phyloP scores from a whole-genome alignment of 106 monocot species.

The Hemerocallis citrina region DNA sequence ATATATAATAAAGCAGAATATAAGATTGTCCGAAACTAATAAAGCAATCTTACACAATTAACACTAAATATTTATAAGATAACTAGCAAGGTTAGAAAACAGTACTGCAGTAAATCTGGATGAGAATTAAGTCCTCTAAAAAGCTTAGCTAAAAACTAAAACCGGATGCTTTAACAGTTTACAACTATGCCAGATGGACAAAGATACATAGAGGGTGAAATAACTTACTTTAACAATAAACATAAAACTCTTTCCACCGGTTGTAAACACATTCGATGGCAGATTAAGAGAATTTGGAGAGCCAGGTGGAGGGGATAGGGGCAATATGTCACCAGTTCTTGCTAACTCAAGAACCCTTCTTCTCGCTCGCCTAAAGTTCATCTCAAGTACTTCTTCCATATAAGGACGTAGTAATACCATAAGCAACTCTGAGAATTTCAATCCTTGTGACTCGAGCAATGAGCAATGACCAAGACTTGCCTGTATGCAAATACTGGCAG shows the following conservation, averaged over 20 bases:
- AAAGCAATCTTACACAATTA: too few species aligned
- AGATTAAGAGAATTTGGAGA: constrained; percentile 31
- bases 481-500: constrained; percentile 69
- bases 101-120: too few species aligned
- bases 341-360: constrained; percentile 56
- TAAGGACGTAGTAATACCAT: constrained; percentile 75
- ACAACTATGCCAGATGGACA: too few species aligned
- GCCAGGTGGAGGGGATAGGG: constrained; percentile 22
- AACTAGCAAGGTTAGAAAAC: too few species aligned
- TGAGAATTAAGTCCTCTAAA: too few species aligned
- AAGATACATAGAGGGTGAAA: background rate
- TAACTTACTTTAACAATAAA: constrained; percentile 63
- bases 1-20: too few species aligned
- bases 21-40: too few species aligned
- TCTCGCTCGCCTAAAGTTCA: constrained; percentile 81
- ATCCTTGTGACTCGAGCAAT: constrained; percentile 55
- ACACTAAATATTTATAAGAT: too few species aligned
- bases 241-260: constrained; percentile 78
- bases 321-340: constrained; percentile 34
- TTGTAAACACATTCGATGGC: constrained; percentile 56
- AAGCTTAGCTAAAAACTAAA: too few species aligned
- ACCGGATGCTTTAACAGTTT: too few species aligned
- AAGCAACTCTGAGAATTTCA: constrained; percentile 83
- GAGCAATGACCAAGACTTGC: constrained; percentile 73
- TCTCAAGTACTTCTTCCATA: constrained; percentile 82